Evolutionary conservation across 108 stramenopile genomes (phyloP), one percentile per base, ranked within the genome.

Genomic region (Cyclostephanos tholiformis): DNA sequence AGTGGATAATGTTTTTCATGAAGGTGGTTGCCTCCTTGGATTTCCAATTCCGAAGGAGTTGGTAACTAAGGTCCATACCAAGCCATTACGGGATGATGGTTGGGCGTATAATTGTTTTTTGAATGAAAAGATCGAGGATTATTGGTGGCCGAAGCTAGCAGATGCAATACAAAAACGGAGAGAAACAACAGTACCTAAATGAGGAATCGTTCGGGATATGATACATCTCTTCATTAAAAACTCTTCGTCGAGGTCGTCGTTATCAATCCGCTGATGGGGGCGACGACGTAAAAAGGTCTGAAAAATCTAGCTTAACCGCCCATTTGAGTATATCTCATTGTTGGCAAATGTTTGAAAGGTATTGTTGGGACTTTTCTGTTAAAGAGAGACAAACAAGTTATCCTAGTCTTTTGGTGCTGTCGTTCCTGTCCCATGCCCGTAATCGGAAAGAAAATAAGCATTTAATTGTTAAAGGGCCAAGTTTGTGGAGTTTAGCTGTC

Each of bases 41-140:
- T 85, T 84, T 66, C 88, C 90, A 29, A 86, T 71, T 58, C 90
- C 90, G 5, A 78, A 81, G 16, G 89, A 84, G 59, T 51, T 59
- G 41, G 55, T 72, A 25, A 35, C 73, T 53, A 56, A 50, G n/a
- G 38, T 38, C 19, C 43, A 59, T n/a, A 10, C 4, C 16, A 59
- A 25, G 64, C 72, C 49, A 73, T 73, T 20, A 65, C 71, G 57
- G 65, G 85, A 60, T 50, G 71, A 86, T 30, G 89, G 89, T 2
- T 85, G 85, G 85, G 83, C 77, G 59, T 94, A 82, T 80, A 94
- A 94, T 65, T 94, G 93, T 63, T 92, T 84, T 49, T 72, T 92
- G 46, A 91, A 94, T 74, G 74, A 88, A 53, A 86, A 85, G 65
- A 77, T 91, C 32, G 93, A 94, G 36, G 64, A 80, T 9, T 86